Evolutionary conservation across 2,329 filamentous ascomycete species (phyloP), one percentile per base, ranked within the genome.

Genomic region (Fusarium nodosum): DNA sequence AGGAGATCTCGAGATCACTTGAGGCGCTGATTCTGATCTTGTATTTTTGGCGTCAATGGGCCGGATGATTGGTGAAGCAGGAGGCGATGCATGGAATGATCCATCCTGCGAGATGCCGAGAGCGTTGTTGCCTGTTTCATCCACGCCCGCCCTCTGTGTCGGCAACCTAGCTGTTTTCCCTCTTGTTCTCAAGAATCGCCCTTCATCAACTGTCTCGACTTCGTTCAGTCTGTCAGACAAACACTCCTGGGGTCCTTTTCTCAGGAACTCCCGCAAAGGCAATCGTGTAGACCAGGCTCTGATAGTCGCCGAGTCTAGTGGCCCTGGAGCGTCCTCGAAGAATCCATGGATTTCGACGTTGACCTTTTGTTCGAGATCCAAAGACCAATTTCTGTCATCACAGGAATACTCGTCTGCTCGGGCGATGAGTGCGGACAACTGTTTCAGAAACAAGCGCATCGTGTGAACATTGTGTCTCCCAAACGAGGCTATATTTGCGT

Each of bases 311-410:
- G 77, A 76, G 16, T 72, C 67, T 5, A 72, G 48, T 7, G 67
- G 66, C 0, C 76, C 76, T 9, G 83, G 79, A 0, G 80, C 76
- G 47, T 89, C 86, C 47, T 88, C 86, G 58, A 89, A 90, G 72
- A 90, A 90, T 0, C 87, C 88, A 47, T 82, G 80, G 0, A 82
- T 78, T 67, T 90, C 88, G 5, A 90, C 81, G 52, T 83, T 85
- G 38, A 89, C 85, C 45, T 84, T 83, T 24, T 83, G 80, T 45
- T 85, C 82, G 2, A 89, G 80, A 36, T 80, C 78, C 24, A 90
- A 67, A 0, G 83, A 80, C 39, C 81, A 83, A 53, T 86, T 84
- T 0, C 76, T 68, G 3, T 71, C 74, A 4, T 76, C 74, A 3
- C 60, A 55, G 11, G 73, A 72, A 44, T 74, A 76, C n/a, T 73